phyloP scores from a whole-genome alignment of 2,329 filamentous ascomycete species.

The Eutypella sp. region DNA sequence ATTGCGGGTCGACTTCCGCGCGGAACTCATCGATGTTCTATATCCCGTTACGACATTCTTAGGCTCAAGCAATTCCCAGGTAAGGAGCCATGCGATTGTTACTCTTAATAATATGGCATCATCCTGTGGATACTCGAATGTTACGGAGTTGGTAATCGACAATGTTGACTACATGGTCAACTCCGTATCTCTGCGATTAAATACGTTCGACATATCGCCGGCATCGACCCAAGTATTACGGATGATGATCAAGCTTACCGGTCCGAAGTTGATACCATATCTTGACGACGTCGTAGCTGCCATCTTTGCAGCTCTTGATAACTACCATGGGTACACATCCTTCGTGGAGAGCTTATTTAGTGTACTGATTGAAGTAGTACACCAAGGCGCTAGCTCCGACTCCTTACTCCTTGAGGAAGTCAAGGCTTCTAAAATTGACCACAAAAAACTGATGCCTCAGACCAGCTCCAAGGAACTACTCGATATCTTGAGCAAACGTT shows the following conservation, averaged over 20 bases:
- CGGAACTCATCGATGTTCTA: constrained; percentile 83
- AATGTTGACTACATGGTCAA: constrained; percentile 98
- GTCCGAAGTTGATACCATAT: constrained; percentile 75
- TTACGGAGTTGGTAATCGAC: constrained; percentile 75
- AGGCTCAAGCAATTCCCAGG: constrained; percentile 60
- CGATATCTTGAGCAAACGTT: constrained; percentile 60
- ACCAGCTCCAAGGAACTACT: constrained; percentile 37
- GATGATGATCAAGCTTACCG: constrained; percentile 91
- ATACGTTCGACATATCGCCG: constrained; percentile 86
- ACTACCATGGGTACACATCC: constrained; percentile 85
- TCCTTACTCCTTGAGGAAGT: constrained; percentile 41
- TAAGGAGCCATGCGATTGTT: constrained; percentile 78
- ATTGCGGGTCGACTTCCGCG: constrained; percentile 64
- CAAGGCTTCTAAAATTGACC: constrained; percentile 31
- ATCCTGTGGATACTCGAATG: constrained; percentile 68
- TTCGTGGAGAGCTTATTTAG: constrained; percentile 83
- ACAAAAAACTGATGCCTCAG: constrained; percentile 34
- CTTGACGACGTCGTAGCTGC: constrained; percentile 87
- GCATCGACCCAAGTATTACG: constrained; percentile 84
- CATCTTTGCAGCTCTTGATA: constrained; percentile 88
- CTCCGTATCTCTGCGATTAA: constrained; percentile 80
- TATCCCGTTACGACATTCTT: constrained; percentile 90
- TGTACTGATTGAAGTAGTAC: constrained; percentile 76
- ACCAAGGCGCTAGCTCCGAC: constrained; percentile 66
- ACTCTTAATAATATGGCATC: constrained; percentile 75